Percentiles rank a stretch among this genome's conserved stretches.
Evolutionary conservation across 2,329 filamentous ascomycete genomes (phyloP).

Genomic region (Aspergillus nomiae): DNA sequence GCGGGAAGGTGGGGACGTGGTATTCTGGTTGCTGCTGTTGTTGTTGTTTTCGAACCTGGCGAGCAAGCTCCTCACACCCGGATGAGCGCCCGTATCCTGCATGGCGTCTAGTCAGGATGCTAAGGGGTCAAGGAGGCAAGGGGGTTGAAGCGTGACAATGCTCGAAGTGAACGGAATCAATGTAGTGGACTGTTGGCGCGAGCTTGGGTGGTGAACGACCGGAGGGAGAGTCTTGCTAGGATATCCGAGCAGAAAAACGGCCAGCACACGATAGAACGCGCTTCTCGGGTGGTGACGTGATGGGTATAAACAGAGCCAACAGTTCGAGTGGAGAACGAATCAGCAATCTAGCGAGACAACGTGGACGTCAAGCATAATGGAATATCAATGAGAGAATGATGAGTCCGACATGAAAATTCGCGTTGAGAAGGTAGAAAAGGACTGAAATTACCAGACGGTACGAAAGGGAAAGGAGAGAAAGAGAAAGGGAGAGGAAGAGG

Average conservation of each 20-base stretch:
- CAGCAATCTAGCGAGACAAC: constrained; percentile 9
- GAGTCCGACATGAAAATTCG: not conserved
- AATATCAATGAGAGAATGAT: constrained; percentile 6
- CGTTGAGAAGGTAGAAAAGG: constrained; percentile 6
- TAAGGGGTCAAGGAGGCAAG: not conserved
- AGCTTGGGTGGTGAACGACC: not conserved
- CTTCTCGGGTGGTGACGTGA: constrained; percentile 19
- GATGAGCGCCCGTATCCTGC: constrained; percentile 27
- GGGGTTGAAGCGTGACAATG: not conserved
- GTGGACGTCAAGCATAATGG: constrained; percentile 8
- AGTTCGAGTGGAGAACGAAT: constrained; percentile 6
- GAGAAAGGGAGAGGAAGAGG: not conserved
- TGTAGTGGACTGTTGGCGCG: not conserved
- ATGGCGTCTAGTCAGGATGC: constrained; percentile 14
- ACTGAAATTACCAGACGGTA: constrained; percentile 8
- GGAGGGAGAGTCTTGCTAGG: not conserved
- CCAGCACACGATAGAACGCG: constrained; percentile 1
- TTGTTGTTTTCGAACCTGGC: constrained; percentile 79
- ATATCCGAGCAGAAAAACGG: not conserved
- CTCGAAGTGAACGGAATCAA: not conserved
- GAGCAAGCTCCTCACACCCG: constrained; percentile 70
- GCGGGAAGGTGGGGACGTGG: constrained; percentile 65
- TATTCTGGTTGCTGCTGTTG: constrained; percentile 55
- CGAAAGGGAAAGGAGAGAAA: not conserved
- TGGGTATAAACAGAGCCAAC: constrained; percentile 18